These are phyloP conservation scores for Telopea speciosissima DNA, from an alignment of 177 flowering plant genomes.

Conservation along the genomic window DNA sequence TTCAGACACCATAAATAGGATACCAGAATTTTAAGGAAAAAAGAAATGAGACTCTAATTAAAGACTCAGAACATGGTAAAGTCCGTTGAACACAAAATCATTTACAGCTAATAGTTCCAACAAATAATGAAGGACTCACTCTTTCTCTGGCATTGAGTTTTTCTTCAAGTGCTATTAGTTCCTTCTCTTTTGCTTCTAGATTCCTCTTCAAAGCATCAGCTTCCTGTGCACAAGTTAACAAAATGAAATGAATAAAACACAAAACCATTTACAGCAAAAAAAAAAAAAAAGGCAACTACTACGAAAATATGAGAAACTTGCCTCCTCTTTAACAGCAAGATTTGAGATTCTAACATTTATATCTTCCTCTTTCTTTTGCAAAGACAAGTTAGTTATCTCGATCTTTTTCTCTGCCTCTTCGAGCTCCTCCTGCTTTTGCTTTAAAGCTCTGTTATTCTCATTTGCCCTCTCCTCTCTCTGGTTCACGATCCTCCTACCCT, in stretches of 20 bases:
- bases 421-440: constrained; percentile 51
- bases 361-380: constrained; percentile 59
- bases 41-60: not conserved
- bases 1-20: not conserved
- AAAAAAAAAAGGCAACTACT: not conserved
- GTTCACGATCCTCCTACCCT: constrained; percentile 43
- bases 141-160: constrained; percentile 65
- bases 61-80: not conserved
- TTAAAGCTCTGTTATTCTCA: constrained; percentile 43
- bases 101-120: no score
- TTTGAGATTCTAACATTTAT: constrained; percentile 38
- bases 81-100: not conserved
- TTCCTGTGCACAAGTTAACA: constrained; percentile 39
- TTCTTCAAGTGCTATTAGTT: constrained; percentile 45
- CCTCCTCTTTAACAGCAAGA: constrained; percentile 54
- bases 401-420: constrained; percentile 45
- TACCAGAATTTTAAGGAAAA: not conserved
- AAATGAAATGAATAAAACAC: not conserved
- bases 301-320: constrained; percentile 19
- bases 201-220: constrained; percentile 31
- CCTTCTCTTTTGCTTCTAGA: constrained; percentile 51
- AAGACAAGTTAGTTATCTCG: constrained; percentile 23
- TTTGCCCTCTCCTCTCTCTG: constrained; percentile 64
- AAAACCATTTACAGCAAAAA: not conserved
- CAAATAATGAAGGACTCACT: constrained; percentile 34